Conservation (phyloP, 495 filamentous ascomycete genomes). For the Niebla homalea region DNA sequence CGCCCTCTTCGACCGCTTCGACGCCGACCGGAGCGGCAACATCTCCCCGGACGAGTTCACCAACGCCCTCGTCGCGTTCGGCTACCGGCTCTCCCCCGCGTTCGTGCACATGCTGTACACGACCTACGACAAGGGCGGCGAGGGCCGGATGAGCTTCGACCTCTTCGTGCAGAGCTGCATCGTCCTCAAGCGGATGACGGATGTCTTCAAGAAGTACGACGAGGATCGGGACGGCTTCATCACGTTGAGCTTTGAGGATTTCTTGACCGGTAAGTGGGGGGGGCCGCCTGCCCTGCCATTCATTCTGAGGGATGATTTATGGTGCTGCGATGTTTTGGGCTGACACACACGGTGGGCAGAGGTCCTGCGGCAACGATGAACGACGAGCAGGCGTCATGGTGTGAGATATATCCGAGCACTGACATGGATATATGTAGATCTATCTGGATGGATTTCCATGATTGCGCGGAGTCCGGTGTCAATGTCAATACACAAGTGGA, state of each 20-base stretch:
- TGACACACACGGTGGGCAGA: no score
- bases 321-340: no score
- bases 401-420: no score
- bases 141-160: conserved; percentile 80
- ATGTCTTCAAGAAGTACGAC: conserved; percentile 98
- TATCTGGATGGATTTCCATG: no score
- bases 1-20: conserved; percentile 87
- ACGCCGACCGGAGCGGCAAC: conserved; percentile 72
- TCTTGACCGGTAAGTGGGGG: conserved; percentile 52
- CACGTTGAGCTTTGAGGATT: conserved; percentile 70
- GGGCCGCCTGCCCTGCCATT: no score
- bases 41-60: conserved; percentile 79
- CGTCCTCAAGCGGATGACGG: conserved; percentile 91
- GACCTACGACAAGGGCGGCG: conserved; percentile 45
- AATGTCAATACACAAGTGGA: no score
- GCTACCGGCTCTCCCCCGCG: conserved; percentile 71
- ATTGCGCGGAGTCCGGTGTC: no score
- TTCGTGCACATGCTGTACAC: conserved; percentile 75
- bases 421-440: no score
- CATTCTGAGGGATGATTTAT: no score
- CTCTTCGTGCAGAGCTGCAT: conserved; percentile 97
- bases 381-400: no score
- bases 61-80: conserved; percentile 87
- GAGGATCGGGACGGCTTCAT: conserved; percentile 91
- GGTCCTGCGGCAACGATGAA: conserved; percentile 9